Base-by-base conservation (phyloP, 2,329 filamentous ascomycete genomes). In the Thelonectria rubi region DNA sequence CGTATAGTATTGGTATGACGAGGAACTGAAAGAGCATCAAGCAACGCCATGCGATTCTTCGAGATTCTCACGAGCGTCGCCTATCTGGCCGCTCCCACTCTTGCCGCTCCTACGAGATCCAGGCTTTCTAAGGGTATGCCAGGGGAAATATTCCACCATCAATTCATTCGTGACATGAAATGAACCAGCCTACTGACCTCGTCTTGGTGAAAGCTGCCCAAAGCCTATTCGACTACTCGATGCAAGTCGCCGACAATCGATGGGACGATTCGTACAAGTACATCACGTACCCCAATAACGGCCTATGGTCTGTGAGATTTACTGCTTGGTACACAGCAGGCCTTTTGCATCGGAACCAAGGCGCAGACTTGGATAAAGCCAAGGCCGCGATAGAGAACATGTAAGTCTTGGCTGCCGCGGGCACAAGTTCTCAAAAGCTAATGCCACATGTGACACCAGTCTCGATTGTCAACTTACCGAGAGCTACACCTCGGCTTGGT, bases 211-310 rank as follows among this genome's bases (percentile, higher is more conserved):
- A 14, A 78, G 76, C 65, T 61, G 76, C 77, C 1, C 76, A 78
- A 56, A 73, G 66, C 58, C 63, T 77, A 17, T 78, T 80, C 39
- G 75, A 78, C 58, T 80, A 75, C 47, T 76, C 77, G 1, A 79
- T 80, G 77, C 60, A 67, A 11, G 73, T 80, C 3, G 69, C 72
- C 20, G 79, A 81, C 55, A 69, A 70, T 2, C 69, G 79, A 43
- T 81, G 74, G 54, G 80, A 81, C 61, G 66, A 73, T 8, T 76
- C 73, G 2, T 82, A 81, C 64, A 77, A 79, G 20, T 77, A 76
- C 47, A 75, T 82, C 21, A 76, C 69, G 62, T 81, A 80, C 52
- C 72, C 73, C 11, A 76, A 80, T 48, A 78, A 77, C 3, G 79
- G 80, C 0, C 76, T 76, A 18, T 81, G 78, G 76, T 79, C 75